phyloP scores from a whole-genome alignment of 2,329 filamentous ascomycete species.

The Fusarium graminum region DNA sequence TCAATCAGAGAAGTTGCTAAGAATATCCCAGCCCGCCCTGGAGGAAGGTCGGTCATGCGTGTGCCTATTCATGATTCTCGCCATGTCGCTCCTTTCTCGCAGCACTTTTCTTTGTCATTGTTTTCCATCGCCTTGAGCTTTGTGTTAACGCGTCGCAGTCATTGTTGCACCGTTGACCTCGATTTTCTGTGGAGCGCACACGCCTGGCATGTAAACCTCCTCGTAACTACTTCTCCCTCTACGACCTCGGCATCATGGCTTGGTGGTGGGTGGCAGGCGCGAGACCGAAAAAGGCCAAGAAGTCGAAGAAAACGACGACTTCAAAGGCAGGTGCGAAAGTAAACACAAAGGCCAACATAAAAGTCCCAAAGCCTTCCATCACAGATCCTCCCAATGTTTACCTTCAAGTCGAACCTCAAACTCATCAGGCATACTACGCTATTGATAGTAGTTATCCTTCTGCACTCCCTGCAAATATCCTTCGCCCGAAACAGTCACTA shows the following conservation, averaged over 20 bases:
- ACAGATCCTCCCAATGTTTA: constrained; percentile 24
- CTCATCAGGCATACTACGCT: not conserved
- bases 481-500: constrained; percentile 22
- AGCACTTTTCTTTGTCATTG: constrained; percentile 14
- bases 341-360: not conserved
- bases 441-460: not conserved
- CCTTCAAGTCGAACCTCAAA: constrained; percentile 12
- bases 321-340: constrained; percentile 2
- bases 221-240: not conserved
- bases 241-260: constrained; percentile 13
- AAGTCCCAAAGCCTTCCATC: constrained; percentile 14
- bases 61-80: constrained; percentile 31
- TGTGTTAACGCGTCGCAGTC: not conserved
- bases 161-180: not conserved
- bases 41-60: constrained; percentile 28
- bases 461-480: not conserved
- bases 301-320: constrained; percentile 7
- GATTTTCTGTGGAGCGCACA: not conserved
- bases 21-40: constrained; percentile 36
- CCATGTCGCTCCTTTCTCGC: constrained; percentile 10
- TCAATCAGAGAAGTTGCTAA: constrained; percentile 38
- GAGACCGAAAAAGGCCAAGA: constrained; percentile 23
- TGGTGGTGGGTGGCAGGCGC: constrained; percentile 2
- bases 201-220: constrained; percentile 14
- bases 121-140: constrained; percentile 2